Percentiles rank a stretch among this genome's conserved stretches.
phyloP scores from a whole-genome alignment of 2,329 filamentous ascomycete species.

The Pseudovirgaria hyperparasitica region DNA sequence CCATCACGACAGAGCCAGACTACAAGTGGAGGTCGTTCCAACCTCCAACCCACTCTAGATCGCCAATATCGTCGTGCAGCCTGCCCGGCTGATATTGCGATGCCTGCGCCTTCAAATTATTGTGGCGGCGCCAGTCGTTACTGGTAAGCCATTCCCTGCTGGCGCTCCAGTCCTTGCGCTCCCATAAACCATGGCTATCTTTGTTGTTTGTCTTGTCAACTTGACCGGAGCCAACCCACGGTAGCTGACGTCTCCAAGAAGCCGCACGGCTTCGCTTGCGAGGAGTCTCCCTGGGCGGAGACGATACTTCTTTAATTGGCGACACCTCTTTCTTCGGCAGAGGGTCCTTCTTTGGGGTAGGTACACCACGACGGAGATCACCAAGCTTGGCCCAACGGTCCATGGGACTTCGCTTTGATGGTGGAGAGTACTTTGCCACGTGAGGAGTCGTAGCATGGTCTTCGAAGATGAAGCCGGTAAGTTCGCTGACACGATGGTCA shows the following conservation, averaged over 20 bases:
- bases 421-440: constrained; percentile 47
- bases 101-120: too few species aligned
- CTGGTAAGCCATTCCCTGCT: constrained; percentile 33
- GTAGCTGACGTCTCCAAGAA: constrained; percentile 23
- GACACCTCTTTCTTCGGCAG: constrained; percentile 32
- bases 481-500: constrained; percentile 52
- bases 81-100: too few species aligned
- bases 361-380: constrained; percentile 61
- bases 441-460: constrained; percentile 35
- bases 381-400: constrained; percentile 90
- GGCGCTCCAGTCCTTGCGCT: constrained; percentile 22
- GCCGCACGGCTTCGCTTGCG: constrained; percentile 26
- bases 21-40: constrained; percentile 62
- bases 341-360: constrained; percentile 36
- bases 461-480: constrained; percentile 63
- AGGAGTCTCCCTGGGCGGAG: constrained; percentile 19
- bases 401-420: constrained; percentile 48
- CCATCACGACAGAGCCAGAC: constrained; percentile 33
- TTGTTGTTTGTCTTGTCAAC: constrained; percentile 15
- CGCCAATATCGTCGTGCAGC: constrained; percentile 56
- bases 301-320: constrained; percentile 15
- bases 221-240: constrained; percentile 14
- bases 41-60: constrained; percentile 91
- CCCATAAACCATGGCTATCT: constrained; percentile 23
- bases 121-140: constrained; percentile 37